phyloP scores from a whole-genome alignment of 148 eudicot species.

The Bassia scoparia region DNA sequence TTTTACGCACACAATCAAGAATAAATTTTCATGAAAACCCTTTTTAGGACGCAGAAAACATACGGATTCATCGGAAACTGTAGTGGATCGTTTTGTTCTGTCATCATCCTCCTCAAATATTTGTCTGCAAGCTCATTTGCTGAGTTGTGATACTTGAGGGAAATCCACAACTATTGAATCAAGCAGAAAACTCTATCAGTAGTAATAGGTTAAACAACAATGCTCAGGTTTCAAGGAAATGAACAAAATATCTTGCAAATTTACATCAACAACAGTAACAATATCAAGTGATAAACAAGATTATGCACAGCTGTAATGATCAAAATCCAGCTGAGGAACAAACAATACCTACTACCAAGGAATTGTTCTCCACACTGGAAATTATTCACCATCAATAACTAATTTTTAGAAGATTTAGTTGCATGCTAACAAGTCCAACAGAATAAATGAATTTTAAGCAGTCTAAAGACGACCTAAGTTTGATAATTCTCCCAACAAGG shows the following conservation, averaged over 20 bases:
- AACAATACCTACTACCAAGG: not conserved
- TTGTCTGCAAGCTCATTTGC: conserved; percentile 41
- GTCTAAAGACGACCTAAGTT: not conserved
- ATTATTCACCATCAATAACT: no score
- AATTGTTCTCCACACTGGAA: not conserved
- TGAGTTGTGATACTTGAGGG: conserved; percentile 62
- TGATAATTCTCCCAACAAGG: not conserved
- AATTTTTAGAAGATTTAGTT: no score
- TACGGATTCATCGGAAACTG: conserved; percentile 76
- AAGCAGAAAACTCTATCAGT: not conserved
- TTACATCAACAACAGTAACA: not conserved
- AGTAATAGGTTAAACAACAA: not conserved
- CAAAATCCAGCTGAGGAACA: not conserved
- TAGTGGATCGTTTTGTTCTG: conserved; percentile 40
- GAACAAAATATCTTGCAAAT: not conserved
- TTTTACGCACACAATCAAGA: not conserved
- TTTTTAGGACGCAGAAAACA: conserved; percentile 13
- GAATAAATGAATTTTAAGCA: not conserved
- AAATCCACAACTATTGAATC: conserved; percentile 53
- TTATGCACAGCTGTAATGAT: not conserved
- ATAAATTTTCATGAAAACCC: conserved; percentile 2
- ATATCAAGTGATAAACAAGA: not conserved
- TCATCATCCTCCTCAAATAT: conserved; percentile 56
- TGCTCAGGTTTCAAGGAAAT: not conserved
- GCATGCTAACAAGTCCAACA: not conserved